Evolutionary conservation across 129 eudicot genomes (phyloP), one percentile per base, ranked within the genome.

Genomic region (Ambrosia trifida): DNA sequence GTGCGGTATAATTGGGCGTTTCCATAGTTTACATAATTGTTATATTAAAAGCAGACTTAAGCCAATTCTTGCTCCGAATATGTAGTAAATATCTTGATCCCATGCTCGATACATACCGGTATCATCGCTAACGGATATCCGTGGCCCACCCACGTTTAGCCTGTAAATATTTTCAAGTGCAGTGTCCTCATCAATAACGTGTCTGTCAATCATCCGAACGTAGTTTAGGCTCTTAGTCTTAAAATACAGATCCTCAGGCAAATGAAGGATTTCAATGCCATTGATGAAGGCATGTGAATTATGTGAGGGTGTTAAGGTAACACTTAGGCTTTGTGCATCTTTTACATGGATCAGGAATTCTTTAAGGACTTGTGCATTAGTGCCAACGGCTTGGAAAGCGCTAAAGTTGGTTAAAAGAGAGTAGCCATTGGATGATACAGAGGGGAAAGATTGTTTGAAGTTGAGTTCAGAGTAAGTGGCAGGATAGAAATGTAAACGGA

Each of bases 241-340:
- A 7, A 76, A 47, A 2, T 78, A 38, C 40, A 85, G 66, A 41
- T 78, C 57, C 8, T 85, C 72, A 0, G 95, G 95, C 74, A 78
- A 73, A 6, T 88, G 79, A 50, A 88, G 45, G 14, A 85, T 36
- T 59, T 85, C 90, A 20, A 85, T 85, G 8, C 95, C 95, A 57
- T 88, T 88, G 47, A 85, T 56, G 76, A 85, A 85, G 12, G 81
- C 90, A 28, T 72, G 72, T n/a, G 95, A 83, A 14, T 61, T 50
- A 43, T 59, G 62, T 7, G 72, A 61, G 51, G 90, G 88, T 9
- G 76, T 76, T 70, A 88, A 83, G 8, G 75, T 79, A 38, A 86
- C 74, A 0, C 54, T 38, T 30, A 86, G 47, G 56, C 28, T 14
- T 7, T 71, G 73, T 0, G 44, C 8, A 16, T 72, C 69, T 31